Evolutionary conservation across 1,139 yeast species (phyloP).

Genomic region (Blastobotrys petasosporus): DNA sequence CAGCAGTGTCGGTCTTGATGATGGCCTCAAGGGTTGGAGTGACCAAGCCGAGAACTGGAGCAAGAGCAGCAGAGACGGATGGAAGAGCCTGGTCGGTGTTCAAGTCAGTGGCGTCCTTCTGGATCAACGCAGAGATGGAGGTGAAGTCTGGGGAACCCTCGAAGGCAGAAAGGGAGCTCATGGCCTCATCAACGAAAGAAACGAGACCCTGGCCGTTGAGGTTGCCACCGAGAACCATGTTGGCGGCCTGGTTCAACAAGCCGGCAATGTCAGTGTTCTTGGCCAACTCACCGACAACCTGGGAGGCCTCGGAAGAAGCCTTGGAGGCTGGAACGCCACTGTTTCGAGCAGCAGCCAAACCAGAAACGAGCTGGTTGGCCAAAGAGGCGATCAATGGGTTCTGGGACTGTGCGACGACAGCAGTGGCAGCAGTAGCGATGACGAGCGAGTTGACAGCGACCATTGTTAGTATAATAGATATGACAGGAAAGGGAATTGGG

Average conservation of each 20-base stretch:
- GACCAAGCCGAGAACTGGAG: constrained; percentile 4
- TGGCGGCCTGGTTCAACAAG: constrained; percentile 7
- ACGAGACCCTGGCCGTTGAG: constrained; percentile 4
- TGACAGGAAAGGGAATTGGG: neutral
- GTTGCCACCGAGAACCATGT: constrained; percentile 5
- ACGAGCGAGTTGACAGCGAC: neutral
- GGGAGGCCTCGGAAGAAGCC: constrained; percentile 5
- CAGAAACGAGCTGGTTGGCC: constrained; percentile 9
- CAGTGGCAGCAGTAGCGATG: neutral
- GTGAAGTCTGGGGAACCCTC: constrained; percentile 8
- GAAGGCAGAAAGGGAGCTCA: constrained; percentile 4
- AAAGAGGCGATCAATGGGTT: constrained; percentile 5
- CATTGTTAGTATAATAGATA: neutral
- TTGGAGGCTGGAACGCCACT: constrained; percentile 8
- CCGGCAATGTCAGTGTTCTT: constrained; percentile 5
- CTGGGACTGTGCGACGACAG: neutral
- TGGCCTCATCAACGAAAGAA: constrained; percentile 5
- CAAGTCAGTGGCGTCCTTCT: constrained; percentile 4
- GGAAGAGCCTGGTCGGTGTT: constrained; percentile 9
- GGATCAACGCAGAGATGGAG: constrained; percentile 4
- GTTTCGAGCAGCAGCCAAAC: constrained; percentile 10
- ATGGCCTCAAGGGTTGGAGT: constrained; percentile 5
- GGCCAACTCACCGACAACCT: constrained; percentile 6
- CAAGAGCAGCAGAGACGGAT: constrained; percentile 5
- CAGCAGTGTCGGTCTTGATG: constrained; percentile 8